Evolutionary conservation across 2,329 filamentous ascomycete genomes (phyloP).

Genomic region (Aquanectria penicillioides): DNA sequence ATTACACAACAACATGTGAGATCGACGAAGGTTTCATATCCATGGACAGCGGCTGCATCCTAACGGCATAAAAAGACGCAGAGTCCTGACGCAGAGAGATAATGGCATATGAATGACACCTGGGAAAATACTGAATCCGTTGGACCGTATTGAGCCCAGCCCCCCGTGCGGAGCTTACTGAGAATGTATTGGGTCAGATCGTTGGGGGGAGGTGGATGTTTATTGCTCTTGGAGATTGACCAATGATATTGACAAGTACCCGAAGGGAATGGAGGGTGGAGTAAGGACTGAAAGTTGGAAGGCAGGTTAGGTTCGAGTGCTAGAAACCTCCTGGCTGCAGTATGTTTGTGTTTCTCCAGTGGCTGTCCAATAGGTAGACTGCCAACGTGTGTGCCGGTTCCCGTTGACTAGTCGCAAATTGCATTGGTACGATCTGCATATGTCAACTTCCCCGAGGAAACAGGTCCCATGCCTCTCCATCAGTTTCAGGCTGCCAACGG

Average conservation of each 20-base stretch:
- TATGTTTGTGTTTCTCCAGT: conserved; percentile 37
- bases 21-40: conserved; percentile 40
- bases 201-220: conserved; percentile 28
- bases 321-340: conserved; percentile 33
- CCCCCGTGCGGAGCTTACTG: conserved; percentile 28
- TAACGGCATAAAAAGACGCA: conserved; percentile 34
- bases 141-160: conserved; percentile 28
- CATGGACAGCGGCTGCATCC: conserved; percentile 39
- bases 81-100: conserved; percentile 26
- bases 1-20: conserved; percentile 42
- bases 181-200: conserved; percentile 22
- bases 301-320: conserved; percentile 24
- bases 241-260: conserved; percentile 44
- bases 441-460: conserved; percentile 21
- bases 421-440: conserved; percentile 28
- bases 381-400: conserved; percentile 33
- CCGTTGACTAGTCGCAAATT: conserved; percentile 28
- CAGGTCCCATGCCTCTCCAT: conserved; percentile 21
- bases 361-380: conserved; percentile 27
- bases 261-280: conserved; percentile 39
- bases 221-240: conserved; percentile 32
- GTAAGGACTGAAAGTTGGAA: conserved; percentile 25
- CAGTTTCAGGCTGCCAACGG: conserved; percentile 12
- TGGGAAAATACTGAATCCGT: conserved; percentile 23
- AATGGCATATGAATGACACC: conserved; percentile 21